Conservation (phyloP, 2,329 filamentous ascomycete genomes). For the Pseudogymnoascus sp. region DNA sequence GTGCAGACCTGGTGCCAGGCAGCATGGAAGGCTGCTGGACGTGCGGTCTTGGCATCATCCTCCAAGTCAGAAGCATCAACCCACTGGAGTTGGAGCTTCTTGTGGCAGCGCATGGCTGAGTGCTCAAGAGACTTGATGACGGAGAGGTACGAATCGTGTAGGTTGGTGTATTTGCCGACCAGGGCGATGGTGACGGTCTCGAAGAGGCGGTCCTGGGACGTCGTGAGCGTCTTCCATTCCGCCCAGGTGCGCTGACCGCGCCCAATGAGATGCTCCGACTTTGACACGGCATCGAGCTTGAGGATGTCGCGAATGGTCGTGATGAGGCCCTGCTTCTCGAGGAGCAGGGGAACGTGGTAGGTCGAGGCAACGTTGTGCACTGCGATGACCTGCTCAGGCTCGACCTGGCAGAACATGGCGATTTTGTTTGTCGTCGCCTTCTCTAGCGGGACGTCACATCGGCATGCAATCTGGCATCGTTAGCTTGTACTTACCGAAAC, state of each 20-base stretch:
- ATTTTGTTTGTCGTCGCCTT: conserved; percentile 75
- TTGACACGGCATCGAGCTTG: conserved; percentile 48
- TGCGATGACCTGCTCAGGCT: conserved; percentile 75
- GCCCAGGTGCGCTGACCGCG: conserved; percentile 66
- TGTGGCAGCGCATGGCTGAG: conserved; percentile 74
- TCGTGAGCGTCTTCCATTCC: conserved; percentile 66
- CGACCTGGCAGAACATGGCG: conserved; percentile 80
- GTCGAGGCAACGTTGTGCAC: conserved; percentile 84
- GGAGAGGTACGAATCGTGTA: conserved; percentile 79
- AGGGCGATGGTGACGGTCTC: conserved; percentile 73
- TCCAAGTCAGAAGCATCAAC: conserved; percentile 84
- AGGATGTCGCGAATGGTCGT: conserved; percentile 57
- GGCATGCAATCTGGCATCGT: conserved; percentile 68
- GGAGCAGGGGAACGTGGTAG: conserved; percentile 90
- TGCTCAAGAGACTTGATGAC: conserved; percentile 86
- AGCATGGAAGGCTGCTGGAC: conserved; percentile 70
- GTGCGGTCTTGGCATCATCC: conserved; percentile 46
- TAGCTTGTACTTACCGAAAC: conserved; percentile 8
- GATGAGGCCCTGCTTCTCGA: conserved; percentile 72
- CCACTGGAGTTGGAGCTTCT: conserved; percentile 72
- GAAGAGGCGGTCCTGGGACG: conserved; percentile 54
- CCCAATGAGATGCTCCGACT: conserved; percentile 44
- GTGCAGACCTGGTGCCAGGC: conserved; percentile 75
- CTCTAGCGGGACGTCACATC: conserved; percentile 71
- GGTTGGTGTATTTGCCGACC: conserved; percentile 83